Evolutionary conservation across 805 yeast genomes (phyloP), one percentile per base, ranked within the genome.

Genomic region (Yarrowia osloensis): DNA sequence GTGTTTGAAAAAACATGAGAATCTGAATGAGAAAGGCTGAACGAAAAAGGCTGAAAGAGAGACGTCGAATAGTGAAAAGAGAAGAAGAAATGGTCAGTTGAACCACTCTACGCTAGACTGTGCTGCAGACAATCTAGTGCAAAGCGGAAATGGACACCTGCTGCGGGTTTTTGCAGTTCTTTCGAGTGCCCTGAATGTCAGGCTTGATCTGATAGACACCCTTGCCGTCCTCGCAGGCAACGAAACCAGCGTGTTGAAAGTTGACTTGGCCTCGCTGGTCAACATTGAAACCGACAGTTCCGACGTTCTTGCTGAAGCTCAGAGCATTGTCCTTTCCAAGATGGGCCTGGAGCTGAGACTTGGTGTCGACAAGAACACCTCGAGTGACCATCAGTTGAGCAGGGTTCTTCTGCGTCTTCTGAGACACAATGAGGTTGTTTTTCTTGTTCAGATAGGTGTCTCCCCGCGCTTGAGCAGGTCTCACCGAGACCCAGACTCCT

Each of bases 351-450:
- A 24, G 21, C 44, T 24, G n/a, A 15, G 61, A 35, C 31, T 24
- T 35, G 31, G 42, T n/a, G 9, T 35, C 61, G 2, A 54, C 61
- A 1, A 54, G 44, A 29, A 54, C 7, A 2, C 61, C 61, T 11
- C 44, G 61, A 12, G 42, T 9, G n/a, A 54, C 21, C 61, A 35
- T 35, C 31, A 54, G 61, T 12, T 54, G 61, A n/a, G 40, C 61
- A 6, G 21, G 24, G 2, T 54, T 35, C 26, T 54, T 54, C 29
- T 54, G 61, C 21, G 17, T 24, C 61, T 54, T 54, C 61, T 54
- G 61, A 1, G 61, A 54, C 17, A 54, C 44, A 37, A 54, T 35
- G 17, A 54, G 61, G 19, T 54, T 54, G 61, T 35, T 54, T n/a
- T 54, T 54, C 22, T 29, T 19, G 44, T 13, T n/a, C 11, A 54